phyloP scores from a whole-genome alignment of 768 basidiomycete genomes.

The Plicaturopsis crispa region DNA sequence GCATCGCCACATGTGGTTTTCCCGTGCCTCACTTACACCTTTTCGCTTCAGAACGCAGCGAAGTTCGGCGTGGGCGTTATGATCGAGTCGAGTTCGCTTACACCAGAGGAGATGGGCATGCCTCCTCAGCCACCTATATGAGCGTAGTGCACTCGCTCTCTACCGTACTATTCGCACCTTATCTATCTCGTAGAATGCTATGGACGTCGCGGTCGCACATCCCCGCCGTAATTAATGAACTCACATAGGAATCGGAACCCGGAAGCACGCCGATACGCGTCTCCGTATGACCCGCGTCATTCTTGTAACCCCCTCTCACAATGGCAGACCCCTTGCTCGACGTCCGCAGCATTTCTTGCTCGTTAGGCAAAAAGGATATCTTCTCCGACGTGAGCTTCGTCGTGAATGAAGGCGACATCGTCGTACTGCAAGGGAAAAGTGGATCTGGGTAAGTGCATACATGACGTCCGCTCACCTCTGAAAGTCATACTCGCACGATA shows the following conservation, averaged over 20 bases:
- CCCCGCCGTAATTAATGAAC: too few relatives aligned
- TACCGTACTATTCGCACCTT: not conserved
- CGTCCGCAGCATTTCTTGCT: slow-evolving; percentile 42
- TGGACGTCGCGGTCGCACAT: too few relatives aligned
- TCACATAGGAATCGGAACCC: too few relatives aligned
- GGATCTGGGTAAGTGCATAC: slow-evolving; percentile 60
- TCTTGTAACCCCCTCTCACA: not conserved
- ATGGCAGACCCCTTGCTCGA: slow-evolving; percentile 36
- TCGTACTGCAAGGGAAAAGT: slow-evolving; percentile 73
- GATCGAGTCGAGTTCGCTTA: slow-evolving; percentile 82
- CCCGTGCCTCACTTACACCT: not conserved
- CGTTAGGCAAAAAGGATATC: slow-evolving; percentile 37
- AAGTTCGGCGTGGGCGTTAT: slow-evolving; percentile 97
- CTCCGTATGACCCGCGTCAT: too few relatives aligned
- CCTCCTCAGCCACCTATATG: slow-evolving; percentile 43
- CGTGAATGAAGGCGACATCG: slow-evolving; percentile 65
- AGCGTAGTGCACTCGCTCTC: not conserved
- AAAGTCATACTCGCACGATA: slow-evolving; percentile 8
- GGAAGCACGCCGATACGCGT: too few relatives aligned
- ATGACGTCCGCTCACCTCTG: slow-evolving; percentile 4
- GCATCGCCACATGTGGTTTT: slow-evolving; percentile 10
- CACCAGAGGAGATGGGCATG: slow-evolving; percentile 78
- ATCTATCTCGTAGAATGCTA: not conserved
- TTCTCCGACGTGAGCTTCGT: slow-evolving; percentile 56
- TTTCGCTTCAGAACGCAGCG: slow-evolving; percentile 62